Evolutionary conservation across 2,329 filamentous ascomycete genomes (phyloP).

Genomic region (Neopestalotiopsis sp.): DNA sequence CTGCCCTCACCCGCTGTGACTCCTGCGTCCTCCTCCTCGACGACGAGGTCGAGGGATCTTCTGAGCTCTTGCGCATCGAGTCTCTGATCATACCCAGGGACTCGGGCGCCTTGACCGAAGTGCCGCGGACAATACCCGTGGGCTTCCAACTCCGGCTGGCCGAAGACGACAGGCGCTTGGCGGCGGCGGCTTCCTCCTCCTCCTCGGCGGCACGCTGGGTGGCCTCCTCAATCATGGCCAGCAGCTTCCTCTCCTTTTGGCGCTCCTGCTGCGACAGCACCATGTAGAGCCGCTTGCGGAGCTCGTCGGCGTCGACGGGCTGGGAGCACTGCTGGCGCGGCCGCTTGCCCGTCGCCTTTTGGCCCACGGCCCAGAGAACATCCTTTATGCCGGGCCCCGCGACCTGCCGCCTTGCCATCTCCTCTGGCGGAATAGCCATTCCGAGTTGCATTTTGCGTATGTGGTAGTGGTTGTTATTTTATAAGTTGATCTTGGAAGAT

Average conservation of each 20-base stretch:
- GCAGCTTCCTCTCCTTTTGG: slow-evolving; percentile 41
- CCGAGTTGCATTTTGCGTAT: slow-evolving; percentile 6
- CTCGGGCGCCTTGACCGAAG: not conserved
- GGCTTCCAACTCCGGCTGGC: not conserved
- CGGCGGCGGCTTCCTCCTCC: not conserved
- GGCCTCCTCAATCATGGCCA: slow-evolving; percentile 32
- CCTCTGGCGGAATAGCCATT: not conserved
- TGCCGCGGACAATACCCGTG: not conserved
- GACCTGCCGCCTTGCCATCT: not conserved
- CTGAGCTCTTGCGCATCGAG: not conserved
- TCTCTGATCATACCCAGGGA: not conserved
- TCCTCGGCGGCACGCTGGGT: slow-evolving; percentile 9
- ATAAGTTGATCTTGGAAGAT: no score
- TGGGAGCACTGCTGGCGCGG: slow-evolving; percentile 28
- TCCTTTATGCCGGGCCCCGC: not conserved
- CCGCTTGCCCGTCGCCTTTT: slow-evolving; percentile 9
- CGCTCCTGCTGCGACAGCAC: slow-evolving; percentile 58
- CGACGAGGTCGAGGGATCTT: slow-evolving; percentile 15
- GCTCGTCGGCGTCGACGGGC: slow-evolving; percentile 60
- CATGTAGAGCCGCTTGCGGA: slow-evolving; percentile 56
- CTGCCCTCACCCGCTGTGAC: slow-evolving; percentile 12
- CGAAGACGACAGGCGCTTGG: not conserved
- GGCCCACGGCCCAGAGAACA: not conserved
- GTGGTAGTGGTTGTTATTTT: not conserved
- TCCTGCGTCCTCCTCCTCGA: slow-evolving; percentile 18